Percentiles rank a stretch among this genome's conserved stretches.
Conservation (phyloP, 441 rosid genomes). For the Croton laevigatus region DNA sequence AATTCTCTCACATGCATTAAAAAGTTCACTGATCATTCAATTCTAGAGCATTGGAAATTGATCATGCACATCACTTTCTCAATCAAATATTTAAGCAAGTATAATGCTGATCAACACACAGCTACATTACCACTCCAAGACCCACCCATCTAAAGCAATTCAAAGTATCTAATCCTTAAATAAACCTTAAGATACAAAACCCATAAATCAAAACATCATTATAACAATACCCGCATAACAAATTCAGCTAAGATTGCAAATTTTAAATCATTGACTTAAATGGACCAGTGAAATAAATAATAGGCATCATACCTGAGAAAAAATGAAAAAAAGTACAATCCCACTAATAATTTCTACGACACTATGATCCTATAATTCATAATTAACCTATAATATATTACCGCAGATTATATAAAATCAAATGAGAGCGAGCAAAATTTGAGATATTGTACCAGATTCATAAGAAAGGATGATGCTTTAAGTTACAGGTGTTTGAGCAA, state of each 20-base stretch:
- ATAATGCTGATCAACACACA: constrained; percentile 3
- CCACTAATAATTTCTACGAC: constrained; percentile 7
- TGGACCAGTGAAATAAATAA: neutral
- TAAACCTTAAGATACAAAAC: neutral
- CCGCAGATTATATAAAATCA: neutral
- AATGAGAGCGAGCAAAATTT: neutral
- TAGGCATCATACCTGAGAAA: neutral
- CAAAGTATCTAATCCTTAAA: neutral
- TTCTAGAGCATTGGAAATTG: neutral
- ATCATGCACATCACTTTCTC: neutral
- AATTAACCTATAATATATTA: neutral
- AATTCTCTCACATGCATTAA: neutral
- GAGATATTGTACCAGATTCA: constrained; percentile 26
- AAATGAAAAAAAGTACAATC: neutral
- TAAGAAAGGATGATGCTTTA: constrained; percentile 4
- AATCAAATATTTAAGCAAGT: neutral
- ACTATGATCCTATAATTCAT: neutral
- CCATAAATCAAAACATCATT: constrained; percentile 4
- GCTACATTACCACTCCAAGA: neutral
- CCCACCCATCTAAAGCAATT: constrained; percentile 1
- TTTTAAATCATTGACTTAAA: neutral
- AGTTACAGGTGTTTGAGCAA: neutral
- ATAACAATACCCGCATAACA: neutral
- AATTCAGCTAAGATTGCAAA: constrained; percentile 8
- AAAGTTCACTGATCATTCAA: neutral